Base-by-base conservation (phyloP, 768 basidiomycete genomes). In the Leccinum variicolor region DNA sequence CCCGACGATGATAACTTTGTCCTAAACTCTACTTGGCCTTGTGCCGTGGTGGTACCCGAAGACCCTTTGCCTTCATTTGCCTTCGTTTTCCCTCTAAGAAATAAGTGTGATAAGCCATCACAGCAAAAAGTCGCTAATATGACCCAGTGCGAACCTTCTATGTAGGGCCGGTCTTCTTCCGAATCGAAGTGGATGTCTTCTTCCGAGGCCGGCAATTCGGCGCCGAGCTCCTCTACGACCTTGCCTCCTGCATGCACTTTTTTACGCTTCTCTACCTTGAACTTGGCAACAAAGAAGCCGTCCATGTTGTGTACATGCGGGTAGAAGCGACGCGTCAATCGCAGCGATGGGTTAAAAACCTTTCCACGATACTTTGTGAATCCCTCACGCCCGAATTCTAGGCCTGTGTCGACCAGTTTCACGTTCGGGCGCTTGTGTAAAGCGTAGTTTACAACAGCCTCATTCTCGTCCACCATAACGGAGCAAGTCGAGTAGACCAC, bases 231-330 rank as follows among this genome's bases (percentile, higher is more conserved):
- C 26, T 55, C 56, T 3, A 17, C 57, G n/a, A 51, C 69, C 50
- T 66, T 74, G 14, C 73, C 66, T 39, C 65, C 72, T 5, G 53
- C 61, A 54, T 66, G 67, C 34, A 56, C 66, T 75, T 90, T 94
- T 50, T 76, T 69, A 58, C 87, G 81, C 74, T 85, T 91, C 70
- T 85, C 89, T n/a, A 98, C 87, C 74, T 91, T 95, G 82, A 99
- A 92, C 74, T 98, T 98, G 58, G 96, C 96, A 55, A 98, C 95
- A 73, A 83, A 99, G 81, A 99, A 99, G 6, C 97, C 97, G 71
- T 99, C 97, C 95, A 98, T 97, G 75, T 99, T 99, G 76, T 98
- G 95, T 65, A 97, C 94, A 73, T 98, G 95, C 15, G 95, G 92
- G 70, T 94, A 96, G 73, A 94, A 96, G 59, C 97, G 79, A 64